Percentiles rank a stretch among this genome's conserved stretches.
These are phyloP conservation scores for Aspergillus pseudoglaucus DNA, from an alignment of 2,329 filamentous ascomycete species.

Conservation along the genomic window DNA sequence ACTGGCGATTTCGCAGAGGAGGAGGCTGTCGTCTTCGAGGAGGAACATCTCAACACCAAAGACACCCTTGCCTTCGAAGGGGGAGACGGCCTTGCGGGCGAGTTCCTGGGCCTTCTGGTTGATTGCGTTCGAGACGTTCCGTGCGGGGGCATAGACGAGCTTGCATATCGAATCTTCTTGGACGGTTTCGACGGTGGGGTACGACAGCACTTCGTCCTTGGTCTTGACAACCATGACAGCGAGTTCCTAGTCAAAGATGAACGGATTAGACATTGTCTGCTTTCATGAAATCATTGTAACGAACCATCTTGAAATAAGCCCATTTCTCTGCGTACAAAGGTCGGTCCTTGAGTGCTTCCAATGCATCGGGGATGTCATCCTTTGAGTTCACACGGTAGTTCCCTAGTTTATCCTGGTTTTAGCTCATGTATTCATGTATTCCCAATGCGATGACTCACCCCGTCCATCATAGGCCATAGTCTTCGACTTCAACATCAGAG, in stretches of 20 bases:
- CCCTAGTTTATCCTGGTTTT: constrained; percentile 33
- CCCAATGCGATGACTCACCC: constrained; percentile 41
- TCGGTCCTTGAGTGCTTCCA: constrained; percentile 60
- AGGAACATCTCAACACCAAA: constrained; percentile 98
- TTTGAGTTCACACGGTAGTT: constrained; percentile 60
- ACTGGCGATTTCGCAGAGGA: constrained; percentile 83
- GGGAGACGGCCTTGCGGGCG: constrained; percentile 70
- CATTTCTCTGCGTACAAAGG: constrained; percentile 86
- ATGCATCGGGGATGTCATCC: constrained; percentile 58
- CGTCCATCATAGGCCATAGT: constrained; percentile 91
- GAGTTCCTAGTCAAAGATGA: constrained; percentile 51
- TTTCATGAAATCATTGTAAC: background rate
- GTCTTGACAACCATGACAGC: constrained; percentile 94
- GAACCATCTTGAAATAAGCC: constrained; percentile 66
- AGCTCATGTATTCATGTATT: background rate
- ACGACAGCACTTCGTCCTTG: constrained; percentile 66
- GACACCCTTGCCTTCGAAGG: constrained; percentile 80
- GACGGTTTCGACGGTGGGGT: constrained; percentile 87
- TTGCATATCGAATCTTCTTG: constrained; percentile 96
- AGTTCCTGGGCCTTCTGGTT: constrained; percentile 65
- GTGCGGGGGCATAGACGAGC: constrained; percentile 78
- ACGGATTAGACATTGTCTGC: background rate
- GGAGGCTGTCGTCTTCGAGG: constrained; percentile 61
- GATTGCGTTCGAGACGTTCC: constrained; percentile 57
- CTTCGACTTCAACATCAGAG: constrained; percentile 86